phyloP scores from a whole-genome alignment of 2,329 filamentous ascomycete genomes.

The Phialophora macrospora region DNA sequence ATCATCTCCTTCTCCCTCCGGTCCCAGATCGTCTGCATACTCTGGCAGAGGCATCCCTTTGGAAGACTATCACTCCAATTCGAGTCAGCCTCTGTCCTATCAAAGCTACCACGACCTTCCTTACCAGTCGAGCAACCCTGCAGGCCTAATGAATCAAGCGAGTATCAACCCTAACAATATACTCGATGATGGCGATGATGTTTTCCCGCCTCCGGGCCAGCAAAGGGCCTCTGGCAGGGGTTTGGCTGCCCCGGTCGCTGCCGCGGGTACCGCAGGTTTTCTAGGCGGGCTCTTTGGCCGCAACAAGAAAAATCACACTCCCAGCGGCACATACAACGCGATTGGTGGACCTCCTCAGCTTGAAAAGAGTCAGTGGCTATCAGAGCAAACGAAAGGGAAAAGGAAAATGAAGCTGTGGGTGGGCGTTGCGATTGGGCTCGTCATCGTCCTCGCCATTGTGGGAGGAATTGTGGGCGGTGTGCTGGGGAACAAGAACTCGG shows the following conservation, averaged over 20 bases:
- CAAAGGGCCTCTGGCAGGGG: conserved; percentile 52
- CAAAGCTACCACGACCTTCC: conserved; percentile 64
- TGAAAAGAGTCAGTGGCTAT: conserved; percentile 71
- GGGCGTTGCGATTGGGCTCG: conserved; percentile 64
- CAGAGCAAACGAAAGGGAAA: conserved; percentile 64
- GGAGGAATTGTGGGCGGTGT: conserved; percentile 76
- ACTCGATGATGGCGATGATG: conserved; percentile 86
- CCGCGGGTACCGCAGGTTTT: conserved; percentile 49
- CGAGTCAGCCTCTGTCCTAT: conserved; percentile 42
- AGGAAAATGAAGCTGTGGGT: conserved; percentile 73
- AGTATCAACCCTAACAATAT: conserved; percentile 73
- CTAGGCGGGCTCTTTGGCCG: conserved; percentile 49
- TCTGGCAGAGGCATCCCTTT: conserved; percentile 59
- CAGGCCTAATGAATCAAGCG: conserved; percentile 50
- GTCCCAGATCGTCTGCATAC: conserved; percentile 38
- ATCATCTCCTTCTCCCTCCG: conserved; percentile 41
- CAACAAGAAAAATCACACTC: conserved; percentile 45
- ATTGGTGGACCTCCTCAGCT: conserved; percentile 48
- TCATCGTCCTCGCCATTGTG: conserved; percentile 73
- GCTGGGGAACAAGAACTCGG: conserved; percentile 60
- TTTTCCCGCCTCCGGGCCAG: conserved; percentile 65
- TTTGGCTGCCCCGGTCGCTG: conserved; percentile 53
- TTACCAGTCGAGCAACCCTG: conserved; percentile 64
- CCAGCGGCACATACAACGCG: conserved; percentile 62
- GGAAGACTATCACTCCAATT: conserved; percentile 47